Evolutionary conservation across 352 stramenopile species (phyloP), one percentile per base, ranked within the genome.

Genomic region (Phytophthora constricta): DNA sequence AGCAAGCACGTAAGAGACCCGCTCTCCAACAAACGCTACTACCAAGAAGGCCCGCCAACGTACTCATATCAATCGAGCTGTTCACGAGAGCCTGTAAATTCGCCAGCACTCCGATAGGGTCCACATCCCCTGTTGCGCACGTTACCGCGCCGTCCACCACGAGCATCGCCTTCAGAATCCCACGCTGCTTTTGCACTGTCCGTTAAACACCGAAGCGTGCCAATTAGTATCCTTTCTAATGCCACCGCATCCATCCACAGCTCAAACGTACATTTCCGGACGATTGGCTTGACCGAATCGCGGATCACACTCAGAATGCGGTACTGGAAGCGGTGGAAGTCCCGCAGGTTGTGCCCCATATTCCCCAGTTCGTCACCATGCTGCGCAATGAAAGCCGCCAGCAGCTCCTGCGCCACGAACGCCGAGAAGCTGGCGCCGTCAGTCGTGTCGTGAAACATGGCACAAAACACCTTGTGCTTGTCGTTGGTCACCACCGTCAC

Each of bases 401-500:
- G 70, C 62, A 97, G 83, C 72, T 98, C 90, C 25, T 82, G 90
- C 53, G 91, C 91, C 34, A 98, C 85, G 68, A 98, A 94, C 19
- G 87, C 65, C 39, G 84, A 90, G 71, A 97, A 97, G 28, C 72
- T 80, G 7, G 87, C 62, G 13, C 88, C 82, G 70, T 97, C 86
- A 5, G 62, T 77, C 37, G 84, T 82, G 70, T 97, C 91, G 74
- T 97, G 87, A 66, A 98, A 97, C 61, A 97, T 81, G 58, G 91
- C 92, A 66, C 92, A 97, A 62, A 96, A 97, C 7, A 97, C 89
- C 53, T 97, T 97, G 57, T 92, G 80, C 13, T 77, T 71, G 16
- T 97, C 89, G 64, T 97, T 94, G 16, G 77, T 90, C 23, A 97
- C 92, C 47, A 98, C 87, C 7, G 92, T 97, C 34, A 97, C 90